A percentile compares a stretch with the other conserved stretches of the same genome.
Conservation (phyloP, 805 yeast genomes). For the Wickerhamomyces canadensis region DNA sequence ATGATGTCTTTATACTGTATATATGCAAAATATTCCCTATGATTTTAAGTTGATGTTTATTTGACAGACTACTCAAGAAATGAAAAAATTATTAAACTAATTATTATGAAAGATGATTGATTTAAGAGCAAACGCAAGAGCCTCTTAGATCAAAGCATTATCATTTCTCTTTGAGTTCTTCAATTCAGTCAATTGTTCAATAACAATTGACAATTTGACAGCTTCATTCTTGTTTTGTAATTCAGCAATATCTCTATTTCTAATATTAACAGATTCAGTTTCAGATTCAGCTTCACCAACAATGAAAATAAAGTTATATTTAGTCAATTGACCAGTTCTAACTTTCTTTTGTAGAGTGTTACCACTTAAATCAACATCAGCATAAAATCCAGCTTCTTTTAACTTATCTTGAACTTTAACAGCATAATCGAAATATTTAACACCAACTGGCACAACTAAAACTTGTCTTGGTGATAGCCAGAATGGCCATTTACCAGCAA, state of each 20-base stretch:
- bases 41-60: too few species aligned
- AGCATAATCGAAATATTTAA: slow-evolving; percentile 87
- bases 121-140: too few species aligned
- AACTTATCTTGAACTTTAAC: slow-evolving; percentile 65
- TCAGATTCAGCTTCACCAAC: slow-evolving; percentile 94
- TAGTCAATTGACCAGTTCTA: slow-evolving; percentile 91
- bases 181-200: slow-evolving; percentile 60
- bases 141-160: slow-evolving; percentile 39
- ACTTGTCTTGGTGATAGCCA: slow-evolving; percentile 99
- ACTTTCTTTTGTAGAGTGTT: slow-evolving; percentile 98
- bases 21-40: too few species aligned
- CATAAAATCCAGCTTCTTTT: slow-evolving; percentile 74
- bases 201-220: slow-evolving; percentile 64
- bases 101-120: too few species aligned
- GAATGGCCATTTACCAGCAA: slow-evolving; percentile 99
- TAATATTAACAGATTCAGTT: slow-evolving; percentile 78
- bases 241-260: slow-evolving; percentile 92
- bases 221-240: slow-evolving; percentile 91
- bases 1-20: too few species aligned
- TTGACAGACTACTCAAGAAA: too few species aligned
- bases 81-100: too few species aligned
- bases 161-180: slow-evolving; percentile 72
- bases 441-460: slow-evolving; percentile 95
- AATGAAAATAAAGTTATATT: slow-evolving; percentile 91
- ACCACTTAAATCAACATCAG: slow-evolving; percentile 90